A percentile compares a stretch with the other conserved stretches of the same genome.
Conservation (phyloP, 257 asterid species). For the Catharanthus roseus region DNA sequence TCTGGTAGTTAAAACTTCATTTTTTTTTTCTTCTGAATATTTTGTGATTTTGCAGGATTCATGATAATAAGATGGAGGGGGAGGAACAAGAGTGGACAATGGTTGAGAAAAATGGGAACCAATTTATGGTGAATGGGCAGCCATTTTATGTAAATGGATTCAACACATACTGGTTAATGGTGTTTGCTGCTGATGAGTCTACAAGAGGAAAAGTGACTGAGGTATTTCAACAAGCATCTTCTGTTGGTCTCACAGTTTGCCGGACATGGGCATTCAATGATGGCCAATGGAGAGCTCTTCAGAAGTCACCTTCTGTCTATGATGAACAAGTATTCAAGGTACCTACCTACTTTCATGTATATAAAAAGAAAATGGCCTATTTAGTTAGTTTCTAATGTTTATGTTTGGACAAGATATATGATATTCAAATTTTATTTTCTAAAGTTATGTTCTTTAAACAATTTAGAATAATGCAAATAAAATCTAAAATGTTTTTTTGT, state of each 20-base stretch:
- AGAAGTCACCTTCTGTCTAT: constrained; percentile 63
- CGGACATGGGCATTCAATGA: constrained; percentile 98
- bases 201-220: constrained; percentile 71
- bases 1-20: neutral
- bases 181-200: constrained; percentile 72
- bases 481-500: too few relatives aligned
- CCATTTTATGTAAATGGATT: constrained; percentile 94
- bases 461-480: too few relatives aligned
- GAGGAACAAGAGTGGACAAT: constrained; percentile 51
- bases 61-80: constrained; percentile 24
- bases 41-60: constrained; percentile 9
- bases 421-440: too few relatives aligned
- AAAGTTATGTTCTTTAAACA: too few relatives aligned
- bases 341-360: neutral
- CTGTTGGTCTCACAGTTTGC: constrained; percentile 75
- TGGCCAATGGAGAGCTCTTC: constrained; percentile 95
- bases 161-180: constrained; percentile 97
- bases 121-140: constrained; percentile 51
- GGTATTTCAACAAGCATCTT: constrained; percentile 69
- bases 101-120: constrained; percentile 68
- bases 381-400: too few relatives aligned
- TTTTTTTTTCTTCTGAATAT: neutral
- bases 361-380: too few relatives aligned
- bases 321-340: constrained; percentile 82
- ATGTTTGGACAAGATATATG: too few relatives aligned